Evolutionary conservation across 371 early-diverging fungal genomes (phyloP), one percentile per base, ranked within the genome.

Genomic region (Furculomyces boomerangus): DNA sequence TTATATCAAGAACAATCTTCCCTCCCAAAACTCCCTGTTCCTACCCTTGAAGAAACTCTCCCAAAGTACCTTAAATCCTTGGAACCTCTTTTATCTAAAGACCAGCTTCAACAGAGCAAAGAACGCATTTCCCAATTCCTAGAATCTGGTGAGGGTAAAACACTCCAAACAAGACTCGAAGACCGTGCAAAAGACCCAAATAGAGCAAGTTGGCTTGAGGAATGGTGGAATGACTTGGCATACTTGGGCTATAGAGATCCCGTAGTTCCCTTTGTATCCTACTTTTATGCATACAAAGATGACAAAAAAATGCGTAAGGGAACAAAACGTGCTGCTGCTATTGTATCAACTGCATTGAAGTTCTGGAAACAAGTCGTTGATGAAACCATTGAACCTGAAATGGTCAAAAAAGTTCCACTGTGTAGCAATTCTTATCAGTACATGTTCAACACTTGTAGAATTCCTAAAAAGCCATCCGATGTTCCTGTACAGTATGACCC

Each of bases 401-500:
- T 71, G 67, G 81, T 78, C 44, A 80, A 81, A 60, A 76, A 75
- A 31, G 70, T 72, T 28, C 86, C 93, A 24, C 67, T 93, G 66
- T 90, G 88, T 69, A 88, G 87, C 76, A 75, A 84, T 63, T 86
- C 90, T 56, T 93, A 90, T 77, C 83, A 85, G 68, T 88, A 78
- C 68, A 84, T 96, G 88, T 96, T 95, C 78, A 91, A 95, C 67
- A 83, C 93, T 44, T 86, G 86, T 71, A 87, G 97, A 60, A 79
- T 91, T 55, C 92, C 97, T 45, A 66, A 68, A 56, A 81, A 81
- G 67, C 90, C 90, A 2, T 74, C 81, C 20, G 97, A 96, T 63
- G 63, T 73, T 53, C 86, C 83, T 46, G 73, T 71, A 18, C 72
- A 74, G 7, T 83, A 76, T 56, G 88, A 90, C 55, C 88, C 91